Evolutionary conservation across 1,284 basidiomycete species (phyloP), one percentile per base, ranked within the genome.

Genomic region (Sphaerobolus stellatus): DNA sequence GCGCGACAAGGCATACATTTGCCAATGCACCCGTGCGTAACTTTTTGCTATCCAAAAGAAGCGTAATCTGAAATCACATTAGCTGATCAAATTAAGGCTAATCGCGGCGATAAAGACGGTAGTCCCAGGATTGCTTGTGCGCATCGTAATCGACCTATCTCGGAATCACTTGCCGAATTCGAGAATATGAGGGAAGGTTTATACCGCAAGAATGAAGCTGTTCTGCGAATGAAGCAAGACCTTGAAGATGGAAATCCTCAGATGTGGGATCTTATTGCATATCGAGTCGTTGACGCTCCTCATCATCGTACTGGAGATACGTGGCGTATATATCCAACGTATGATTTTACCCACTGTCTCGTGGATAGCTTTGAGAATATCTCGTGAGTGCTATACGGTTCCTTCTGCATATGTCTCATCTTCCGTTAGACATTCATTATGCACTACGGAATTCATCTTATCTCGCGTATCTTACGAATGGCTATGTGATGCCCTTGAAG

Each of bases 221-320:
- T 90, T 61, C 74, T 99, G 50, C 85, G 97, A 45, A 99, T 99
- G 97, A 99, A 99, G 76, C 93, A 96, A 76, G 92, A 99, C 68
- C 75, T 99, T 34, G 80, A 84, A 50, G 91, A 93, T 58, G 90
- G 91, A 11, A 99, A 99, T 72, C 96, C 97, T 24, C 94, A 96
- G 74, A 98, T 99, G 96, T 99, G 97, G 97, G 97, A 99, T 73
- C 73, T 98, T 55, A 92, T 98, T 46, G 96, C 96, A 16, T 99
- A 99, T 70, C 88, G 97, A 31, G 93, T 98, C 41, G 80, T 99
- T 56, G 82, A 90, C 51, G 85, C 92, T 5, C 84, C 91, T 36
- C 97, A 99, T 72, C 96, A 99, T 69, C 86, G 97, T 28, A 99
- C 97, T 0, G 87, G 86, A 25, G 85, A 88, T 69, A 90, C 89